A percentile compares a stretch with the other conserved stretches of the same genome.
These are phyloP conservation scores for Cystofilobasidium macerans DNA, from an alignment of 768 basidiomycete genomes.

Conservation along the genomic window DNA sequence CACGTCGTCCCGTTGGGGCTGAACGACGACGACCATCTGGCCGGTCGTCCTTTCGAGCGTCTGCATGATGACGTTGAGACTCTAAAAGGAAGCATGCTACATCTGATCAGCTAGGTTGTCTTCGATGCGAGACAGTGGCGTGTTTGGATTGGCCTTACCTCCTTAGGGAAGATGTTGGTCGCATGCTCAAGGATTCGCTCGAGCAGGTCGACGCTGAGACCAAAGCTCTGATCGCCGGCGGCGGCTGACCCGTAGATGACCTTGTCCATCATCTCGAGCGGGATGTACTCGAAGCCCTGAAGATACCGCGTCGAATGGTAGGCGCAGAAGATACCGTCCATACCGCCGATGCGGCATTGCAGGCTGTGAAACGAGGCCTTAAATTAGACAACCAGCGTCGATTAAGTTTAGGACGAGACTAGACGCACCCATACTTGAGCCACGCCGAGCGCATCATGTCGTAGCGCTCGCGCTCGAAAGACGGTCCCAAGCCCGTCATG, in stretches of 20 bases:
- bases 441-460: conserved; percentile 89
- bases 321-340: conserved; percentile 69
- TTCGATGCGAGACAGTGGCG: not conserved
- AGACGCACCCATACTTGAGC: conserved; percentile 73
- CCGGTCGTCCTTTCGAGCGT: conserved; percentile 42
- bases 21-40: conserved; percentile 47
- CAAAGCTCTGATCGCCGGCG: conserved; percentile 47
- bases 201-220: conserved; percentile 43
- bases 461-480: conserved; percentile 78
- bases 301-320: conserved; percentile 63
- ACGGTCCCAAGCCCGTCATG: conserved; percentile 54
- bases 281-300: conserved; percentile 89
- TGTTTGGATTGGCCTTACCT: conserved; percentile 44
- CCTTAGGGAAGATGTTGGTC: conserved; percentile 50
- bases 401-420: not conserved
- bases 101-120: not conserved
- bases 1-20: conserved; percentile 42
- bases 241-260: conserved; percentile 56
- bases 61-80: conserved; percentile 52
- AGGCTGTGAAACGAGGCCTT: conserved; percentile 47
- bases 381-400: not conserved
- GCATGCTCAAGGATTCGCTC: conserved; percentile 57
- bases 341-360: conserved; percentile 89
- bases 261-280: conserved; percentile 76
- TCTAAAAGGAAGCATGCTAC: not conserved